phyloP scores from a whole-genome alignment of 805 yeast species.

The Candida ulmi region DNA sequence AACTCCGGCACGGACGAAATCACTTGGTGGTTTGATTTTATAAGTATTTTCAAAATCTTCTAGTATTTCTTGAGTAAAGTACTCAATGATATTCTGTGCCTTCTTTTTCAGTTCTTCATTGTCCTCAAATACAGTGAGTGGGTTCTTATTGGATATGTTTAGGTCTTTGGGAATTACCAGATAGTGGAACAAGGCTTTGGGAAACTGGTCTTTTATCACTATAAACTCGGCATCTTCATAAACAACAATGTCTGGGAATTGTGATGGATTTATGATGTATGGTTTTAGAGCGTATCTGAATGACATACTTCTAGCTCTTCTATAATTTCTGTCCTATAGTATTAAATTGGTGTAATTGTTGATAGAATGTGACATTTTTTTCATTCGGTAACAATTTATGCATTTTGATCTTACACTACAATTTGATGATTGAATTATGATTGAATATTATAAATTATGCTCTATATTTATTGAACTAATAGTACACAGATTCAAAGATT shows the following conservation, averaged over 20 bases:
- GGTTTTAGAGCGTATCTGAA: slow-evolving; percentile 42
- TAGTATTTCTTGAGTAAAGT: slow-evolving; percentile 10
- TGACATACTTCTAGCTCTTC: slow-evolving; percentile 29
- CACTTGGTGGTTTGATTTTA: slow-evolving; percentile 16
- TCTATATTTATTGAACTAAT: too few relatives aligned
- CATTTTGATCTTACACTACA: too few relatives aligned
- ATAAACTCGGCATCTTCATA: slow-evolving; percentile 47
- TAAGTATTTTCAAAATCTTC: slow-evolving; percentile 13
- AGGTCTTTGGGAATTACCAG: slow-evolving; percentile 52
- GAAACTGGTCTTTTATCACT: slow-evolving; percentile 54
- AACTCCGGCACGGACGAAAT: slow-evolving; percentile 48
- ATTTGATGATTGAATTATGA: too few relatives aligned
- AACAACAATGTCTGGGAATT: slow-evolving; percentile 31
- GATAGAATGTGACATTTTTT: not conserved
- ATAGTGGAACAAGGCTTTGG: slow-evolving; percentile 58
- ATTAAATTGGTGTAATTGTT: too few relatives aligned
- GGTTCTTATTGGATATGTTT: slow-evolving; percentile 39
- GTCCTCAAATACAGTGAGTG: slow-evolving; percentile 27
- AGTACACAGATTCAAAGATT: too few relatives aligned
- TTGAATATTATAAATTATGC: too few relatives aligned
- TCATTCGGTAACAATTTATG: too few relatives aligned
- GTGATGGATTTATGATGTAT: slow-evolving; percentile 44
- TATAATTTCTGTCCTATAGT: too few relatives aligned
- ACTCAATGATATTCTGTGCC: slow-evolving; percentile 8
- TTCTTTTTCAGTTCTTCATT: slow-evolving; percentile 26